Evolutionary conservation across 495 filamentous ascomycete genomes (phyloP).

Genomic region (Xylaria venustula): DNA sequence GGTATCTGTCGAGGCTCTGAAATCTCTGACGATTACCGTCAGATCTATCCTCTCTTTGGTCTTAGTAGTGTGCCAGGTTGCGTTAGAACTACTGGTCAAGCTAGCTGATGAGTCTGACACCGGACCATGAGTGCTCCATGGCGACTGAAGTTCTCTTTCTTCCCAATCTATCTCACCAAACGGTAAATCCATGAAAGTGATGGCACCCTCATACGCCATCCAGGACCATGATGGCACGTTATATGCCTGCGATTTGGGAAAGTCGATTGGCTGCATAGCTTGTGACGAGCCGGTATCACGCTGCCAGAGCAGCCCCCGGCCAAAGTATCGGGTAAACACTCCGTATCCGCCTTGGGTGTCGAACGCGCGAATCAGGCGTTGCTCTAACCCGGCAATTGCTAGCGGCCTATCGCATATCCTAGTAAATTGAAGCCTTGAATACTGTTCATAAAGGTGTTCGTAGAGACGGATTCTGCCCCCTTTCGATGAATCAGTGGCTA

Average conservation of each 20-base stretch:
- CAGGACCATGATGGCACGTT: constrained; percentile 27
- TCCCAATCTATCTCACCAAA: constrained; percentile 23
- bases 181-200: constrained; percentile 21
- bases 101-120: not conserved
- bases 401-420: constrained; percentile 17
- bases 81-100: not conserved
- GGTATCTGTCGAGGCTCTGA: not conserved
- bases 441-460: constrained; percentile 23
- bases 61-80: not conserved
- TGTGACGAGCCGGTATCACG: not conserved
- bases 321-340: constrained; percentile 12
- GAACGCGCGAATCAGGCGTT: constrained; percentile 18
- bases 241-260: not conserved
- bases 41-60: not conserved
- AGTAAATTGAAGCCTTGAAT: constrained; percentile 22
- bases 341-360: constrained; percentile 15
- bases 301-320: constrained; percentile 17
- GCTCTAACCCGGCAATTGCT: constrained; percentile 23
- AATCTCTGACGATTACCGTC: not conserved
- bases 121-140: not conserved
- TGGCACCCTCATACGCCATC: constrained; percentile 29
- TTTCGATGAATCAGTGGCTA: constrained; percentile 13
- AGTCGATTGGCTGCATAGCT: constrained; percentile 4
- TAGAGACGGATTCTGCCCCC: constrained; percentile 25
- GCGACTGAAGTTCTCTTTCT: constrained; percentile 7